These are phyloP conservation scores for Cinchona pubescens DNA, from an alignment of 257 asterid species.

Conservation along the genomic window DNA sequence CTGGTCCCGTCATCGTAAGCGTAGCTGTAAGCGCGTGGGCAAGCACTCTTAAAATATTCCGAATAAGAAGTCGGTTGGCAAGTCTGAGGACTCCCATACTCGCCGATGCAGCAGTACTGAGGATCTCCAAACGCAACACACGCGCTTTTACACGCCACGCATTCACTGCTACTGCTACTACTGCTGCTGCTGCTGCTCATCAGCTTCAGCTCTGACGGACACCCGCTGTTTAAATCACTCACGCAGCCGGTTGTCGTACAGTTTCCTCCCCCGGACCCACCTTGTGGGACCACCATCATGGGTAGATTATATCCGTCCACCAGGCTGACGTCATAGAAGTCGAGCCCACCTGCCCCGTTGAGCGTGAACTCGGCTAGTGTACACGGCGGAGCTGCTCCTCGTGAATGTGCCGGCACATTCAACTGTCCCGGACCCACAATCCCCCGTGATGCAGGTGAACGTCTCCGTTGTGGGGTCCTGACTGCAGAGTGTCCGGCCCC, in stretches of 20 bases:
- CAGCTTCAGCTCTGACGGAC: slow-evolving; percentile 60
- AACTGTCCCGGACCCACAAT: slow-evolving; percentile 58
- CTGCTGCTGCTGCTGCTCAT: slow-evolving; percentile 16
- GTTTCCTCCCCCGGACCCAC: slow-evolving; percentile 43
- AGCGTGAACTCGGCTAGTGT: slow-evolving; percentile 78
- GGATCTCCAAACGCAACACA: slow-evolving; percentile 34
- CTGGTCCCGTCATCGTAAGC: slow-evolving; percentile 48
- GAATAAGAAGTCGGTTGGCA: slow-evolving; percentile 37
- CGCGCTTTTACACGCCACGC: slow-evolving; percentile 71
- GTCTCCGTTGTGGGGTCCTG: slow-evolving; percentile 45
- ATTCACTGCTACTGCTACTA: slow-evolving; percentile 15
- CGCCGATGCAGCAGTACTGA: slow-evolving; percentile 38
- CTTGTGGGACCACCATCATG: slow-evolving; percentile 61
- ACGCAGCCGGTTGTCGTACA: slow-evolving; percentile 66
- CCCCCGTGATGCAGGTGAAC: slow-evolving; percentile 62
- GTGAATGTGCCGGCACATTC: slow-evolving; percentile 63
- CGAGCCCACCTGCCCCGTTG: slow-evolving; percentile 61
- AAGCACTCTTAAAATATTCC: slow-evolving; percentile 32
- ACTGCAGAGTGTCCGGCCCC: slow-evolving; percentile 63
- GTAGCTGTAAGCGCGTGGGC: slow-evolving; percentile 54
- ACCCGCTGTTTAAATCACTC: slow-evolving; percentile 51
- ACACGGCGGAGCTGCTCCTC: slow-evolving; percentile 60
- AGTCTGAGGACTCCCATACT: slow-evolving; percentile 36
- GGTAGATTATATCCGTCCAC: slow-evolving; percentile 84
- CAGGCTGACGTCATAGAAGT: slow-evolving; percentile 76